Percentiles rank a stretch among this genome's conserved stretches.
These are phyloP conservation scores for Melampsora americana DNA, from an alignment of 1,284 basidiomycete species.

Conservation along the genomic window DNA sequence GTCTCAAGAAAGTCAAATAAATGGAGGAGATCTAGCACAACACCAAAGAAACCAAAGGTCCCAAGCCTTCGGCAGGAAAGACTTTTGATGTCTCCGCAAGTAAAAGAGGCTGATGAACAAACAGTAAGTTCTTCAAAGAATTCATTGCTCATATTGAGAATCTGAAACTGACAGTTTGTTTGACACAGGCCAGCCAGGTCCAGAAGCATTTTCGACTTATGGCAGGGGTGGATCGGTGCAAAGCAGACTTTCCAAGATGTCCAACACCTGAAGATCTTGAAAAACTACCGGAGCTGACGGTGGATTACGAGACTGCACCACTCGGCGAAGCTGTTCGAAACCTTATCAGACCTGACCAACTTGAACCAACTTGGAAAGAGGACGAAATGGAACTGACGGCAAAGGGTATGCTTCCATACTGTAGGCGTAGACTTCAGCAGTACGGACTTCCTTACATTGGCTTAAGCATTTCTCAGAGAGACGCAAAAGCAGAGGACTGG, in stretches of 20 bases:
- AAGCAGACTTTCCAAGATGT: constrained; percentile 13
- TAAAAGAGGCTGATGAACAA: constrained; percentile 1
- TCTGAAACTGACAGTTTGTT: no score
- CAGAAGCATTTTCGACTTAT: constrained; percentile 7
- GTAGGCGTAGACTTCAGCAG: neutral
- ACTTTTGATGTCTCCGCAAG: neutral
- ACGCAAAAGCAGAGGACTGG: constrained; percentile 7
- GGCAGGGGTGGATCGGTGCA: neutral
- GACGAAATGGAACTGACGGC: neutral
- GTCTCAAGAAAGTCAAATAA: no score
- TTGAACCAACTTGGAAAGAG: constrained; percentile 11
- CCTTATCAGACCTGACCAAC: neutral
- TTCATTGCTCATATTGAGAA: neutral
- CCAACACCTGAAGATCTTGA: constrained; percentile 11
- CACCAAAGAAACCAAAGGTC: neutral
- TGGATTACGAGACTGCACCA: neutral
- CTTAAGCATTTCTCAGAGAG: neutral
- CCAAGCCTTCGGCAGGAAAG: neutral
- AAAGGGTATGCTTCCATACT: neutral
- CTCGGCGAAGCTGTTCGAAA: neutral
- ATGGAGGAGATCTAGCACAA: neutral
- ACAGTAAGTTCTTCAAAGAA: neutral
- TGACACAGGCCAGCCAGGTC: neutral
- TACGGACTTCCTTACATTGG: constrained; percentile 21
- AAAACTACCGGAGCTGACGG: neutral